These are phyloP conservation scores for Aaosphaeria pasadenensis DNA, from an alignment of 2,329 filamentous ascomycete genomes.

Conservation along the genomic window DNA sequence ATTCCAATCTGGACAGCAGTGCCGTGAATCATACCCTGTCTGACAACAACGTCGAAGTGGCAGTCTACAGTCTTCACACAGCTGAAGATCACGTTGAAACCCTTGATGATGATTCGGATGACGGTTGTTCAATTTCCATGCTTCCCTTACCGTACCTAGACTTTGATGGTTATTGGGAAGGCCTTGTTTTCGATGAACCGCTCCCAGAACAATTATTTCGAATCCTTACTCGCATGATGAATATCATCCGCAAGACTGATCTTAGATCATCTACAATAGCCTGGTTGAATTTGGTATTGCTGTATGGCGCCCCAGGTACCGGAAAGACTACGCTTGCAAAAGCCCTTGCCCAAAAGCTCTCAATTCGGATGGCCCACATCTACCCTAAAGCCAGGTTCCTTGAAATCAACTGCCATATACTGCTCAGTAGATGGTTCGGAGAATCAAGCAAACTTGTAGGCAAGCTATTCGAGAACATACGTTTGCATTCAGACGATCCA, in stretches of 20 bases:
- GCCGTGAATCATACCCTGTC: conserved; percentile 3
- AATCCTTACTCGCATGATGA: conserved; percentile 36
- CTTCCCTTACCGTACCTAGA: conserved; percentile 8
- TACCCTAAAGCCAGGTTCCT: conserved; percentile 41
- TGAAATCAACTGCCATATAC: conserved; percentile 44
- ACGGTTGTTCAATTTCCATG: conserved; percentile 3
- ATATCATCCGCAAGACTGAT: conserved; percentile 29
- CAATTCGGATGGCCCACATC: conserved; percentile 41
- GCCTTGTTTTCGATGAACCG: conserved; percentile 42
- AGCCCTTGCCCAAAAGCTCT: conserved; percentile 51
- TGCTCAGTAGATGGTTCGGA: conserved; percentile 50
- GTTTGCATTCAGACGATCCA: conserved; percentile 35
- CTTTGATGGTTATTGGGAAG: conserved; percentile 14
- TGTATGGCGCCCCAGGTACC: conserved; percentile 44
- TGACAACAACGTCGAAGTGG: conserved; percentile 9
- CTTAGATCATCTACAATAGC: conserved; percentile 39
- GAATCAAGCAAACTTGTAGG: conserved; percentile 45
- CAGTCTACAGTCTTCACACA: conserved; percentile 8
- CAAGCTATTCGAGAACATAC: conserved; percentile 42
- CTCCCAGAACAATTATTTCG: conserved; percentile 42
- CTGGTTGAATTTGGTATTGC: conserved; percentile 45
- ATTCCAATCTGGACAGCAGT: conserved; percentile 4
- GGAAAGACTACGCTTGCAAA: conserved; percentile 46
- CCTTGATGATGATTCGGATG: not conserved
- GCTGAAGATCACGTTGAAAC: conserved; percentile 1